Conservation (phyloP, 345 rosid species). For the Populus tremula region DNA sequence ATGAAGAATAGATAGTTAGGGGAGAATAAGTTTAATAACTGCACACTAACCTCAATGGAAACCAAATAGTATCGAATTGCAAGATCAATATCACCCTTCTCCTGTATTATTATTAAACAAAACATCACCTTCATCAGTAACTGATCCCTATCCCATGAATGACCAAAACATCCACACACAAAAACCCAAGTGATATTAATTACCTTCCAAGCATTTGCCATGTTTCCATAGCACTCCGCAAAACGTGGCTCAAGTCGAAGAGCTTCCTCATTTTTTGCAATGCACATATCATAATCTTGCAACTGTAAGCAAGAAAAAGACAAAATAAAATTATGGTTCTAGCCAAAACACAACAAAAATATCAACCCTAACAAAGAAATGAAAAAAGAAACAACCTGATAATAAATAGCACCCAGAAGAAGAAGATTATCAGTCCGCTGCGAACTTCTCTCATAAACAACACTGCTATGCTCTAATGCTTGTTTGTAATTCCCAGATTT, state of each 20-base stretch:
- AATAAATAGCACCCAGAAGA: conserved; percentile 89
- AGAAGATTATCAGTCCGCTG: conserved; percentile 91
- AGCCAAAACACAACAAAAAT: not conserved
- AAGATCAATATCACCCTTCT: conserved; percentile 86
- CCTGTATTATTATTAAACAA: conserved; percentile 45
- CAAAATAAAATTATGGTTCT: not conserved
- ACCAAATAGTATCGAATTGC: conserved; percentile 87
- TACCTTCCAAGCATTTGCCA: conserved; percentile 99
- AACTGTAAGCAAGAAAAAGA: conserved; percentile 39
- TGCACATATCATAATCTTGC: conserved; percentile 97
- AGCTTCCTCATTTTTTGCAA: conserved; percentile 91
- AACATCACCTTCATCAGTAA: not conserved
- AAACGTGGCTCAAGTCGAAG: conserved; percentile 83
- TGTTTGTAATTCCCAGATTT: conserved; percentile 76
- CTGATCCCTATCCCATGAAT: not conserved
- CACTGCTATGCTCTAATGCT: conserved; percentile 76
- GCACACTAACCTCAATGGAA: conserved; percentile 85
- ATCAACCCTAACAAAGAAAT: not conserved
- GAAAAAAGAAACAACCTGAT: conserved; percentile 54
- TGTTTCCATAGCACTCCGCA: conserved; percentile 99
- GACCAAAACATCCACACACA: not conserved
- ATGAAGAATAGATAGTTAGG: not conserved
- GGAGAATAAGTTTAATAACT: not conserved
- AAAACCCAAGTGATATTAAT: not conserved
- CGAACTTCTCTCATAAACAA: conserved; percentile 70